These are phyloP conservation scores for Amauroascus verrucosus DNA, from an alignment of 2,329 filamentous ascomycete species.

Conservation along the genomic window DNA sequence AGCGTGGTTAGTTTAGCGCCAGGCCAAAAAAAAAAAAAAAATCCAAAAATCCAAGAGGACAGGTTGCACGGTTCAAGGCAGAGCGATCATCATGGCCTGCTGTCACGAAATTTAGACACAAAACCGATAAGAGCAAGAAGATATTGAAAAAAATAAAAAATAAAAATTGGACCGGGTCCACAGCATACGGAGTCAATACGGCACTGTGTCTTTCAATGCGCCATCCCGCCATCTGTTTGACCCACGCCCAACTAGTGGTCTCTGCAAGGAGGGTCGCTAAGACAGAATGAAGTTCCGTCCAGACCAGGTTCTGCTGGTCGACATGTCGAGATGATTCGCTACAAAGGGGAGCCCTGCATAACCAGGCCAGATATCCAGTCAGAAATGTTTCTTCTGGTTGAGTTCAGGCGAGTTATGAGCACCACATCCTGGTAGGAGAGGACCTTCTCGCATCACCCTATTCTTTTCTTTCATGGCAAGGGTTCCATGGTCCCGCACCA, in stretches of 20 bases:
- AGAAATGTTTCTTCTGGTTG: background rate
- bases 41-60: background rate
- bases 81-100: background rate
- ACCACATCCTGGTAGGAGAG: background rate
- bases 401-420: background rate
- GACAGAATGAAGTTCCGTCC: background rate
- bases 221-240: slow-evolving; percentile 13
- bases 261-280: slow-evolving; percentile 8
- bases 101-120: background rate
- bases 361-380: background rate
- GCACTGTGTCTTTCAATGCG: slow-evolving; percentile 7
- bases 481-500: slow-evolving; percentile 7
- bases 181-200: slow-evolving; percentile 1
- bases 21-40: slow-evolving; percentile 1
- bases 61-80: slow-evolving; percentile 7
- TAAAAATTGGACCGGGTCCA: background rate
- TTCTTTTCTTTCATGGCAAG: background rate
- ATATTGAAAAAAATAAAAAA: background rate
- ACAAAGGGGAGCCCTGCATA: slow-evolving; percentile 7
- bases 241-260: slow-evolving; percentile 5
- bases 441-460: background rate
- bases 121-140: background rate
- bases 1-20: slow-evolving; percentile 9
- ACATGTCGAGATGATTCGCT: slow-evolving; percentile 3
- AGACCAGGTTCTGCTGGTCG: background rate